These are phyloP conservation scores for Calcarisporium arbuscula DNA, from an alignment of 2,329 filamentous ascomycete species.

Conservation along the genomic window DNA sequence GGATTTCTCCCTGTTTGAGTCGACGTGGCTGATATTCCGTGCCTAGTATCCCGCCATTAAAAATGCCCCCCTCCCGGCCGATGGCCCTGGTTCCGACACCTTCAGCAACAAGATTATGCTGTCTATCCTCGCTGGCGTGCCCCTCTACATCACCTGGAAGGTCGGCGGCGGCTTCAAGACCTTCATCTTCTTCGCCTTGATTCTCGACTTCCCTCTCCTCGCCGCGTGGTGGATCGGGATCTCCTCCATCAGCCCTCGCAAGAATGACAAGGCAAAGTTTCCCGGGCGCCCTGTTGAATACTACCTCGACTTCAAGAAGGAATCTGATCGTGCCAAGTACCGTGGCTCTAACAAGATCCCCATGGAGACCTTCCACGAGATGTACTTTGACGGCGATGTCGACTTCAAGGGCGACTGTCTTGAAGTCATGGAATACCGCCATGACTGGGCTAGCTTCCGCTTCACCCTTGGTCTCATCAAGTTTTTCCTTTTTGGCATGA, in stretches of 20 bases:
- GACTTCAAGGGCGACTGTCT: conserved; percentile 92
- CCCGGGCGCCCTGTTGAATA: conserved; percentile 84
- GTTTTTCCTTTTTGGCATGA: conserved; percentile 81
- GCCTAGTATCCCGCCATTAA: conserved; percentile 62
- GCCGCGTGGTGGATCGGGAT: conserved; percentile 75
- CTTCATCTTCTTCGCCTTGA: conserved; percentile 77
- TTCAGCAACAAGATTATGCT: conserved; percentile 82
- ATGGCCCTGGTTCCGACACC: conserved; percentile 73
- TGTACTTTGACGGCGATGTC: conserved; percentile 93
- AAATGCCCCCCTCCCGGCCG: conserved; percentile 89
- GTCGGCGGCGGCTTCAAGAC: conserved; percentile 82
- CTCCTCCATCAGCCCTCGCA: conserved; percentile 77
- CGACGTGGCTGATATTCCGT: too few relatives aligned
- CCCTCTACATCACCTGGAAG: conserved; percentile 77
- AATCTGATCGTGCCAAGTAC: conserved; percentile 58
- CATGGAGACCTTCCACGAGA: conserved; percentile 92
- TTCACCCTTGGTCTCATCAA: conserved; percentile 83
- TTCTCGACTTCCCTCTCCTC: conserved; percentile 75
- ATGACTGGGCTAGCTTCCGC: conserved; percentile 94
- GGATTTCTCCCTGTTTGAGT: too few relatives aligned
- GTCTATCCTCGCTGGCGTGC: conserved; percentile 61
- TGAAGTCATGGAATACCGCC: conserved; percentile 85
- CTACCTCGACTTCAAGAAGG: conserved; percentile 78
- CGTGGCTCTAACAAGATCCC: conserved; percentile 74
- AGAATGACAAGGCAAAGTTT: conserved; percentile 84